A percentile compares a stretch with the other conserved stretches of the same genome.
Evolutionary conservation across 345 rosid genomes (phyloP).

Genomic region (Crucihimalaya himalaica): DNA sequence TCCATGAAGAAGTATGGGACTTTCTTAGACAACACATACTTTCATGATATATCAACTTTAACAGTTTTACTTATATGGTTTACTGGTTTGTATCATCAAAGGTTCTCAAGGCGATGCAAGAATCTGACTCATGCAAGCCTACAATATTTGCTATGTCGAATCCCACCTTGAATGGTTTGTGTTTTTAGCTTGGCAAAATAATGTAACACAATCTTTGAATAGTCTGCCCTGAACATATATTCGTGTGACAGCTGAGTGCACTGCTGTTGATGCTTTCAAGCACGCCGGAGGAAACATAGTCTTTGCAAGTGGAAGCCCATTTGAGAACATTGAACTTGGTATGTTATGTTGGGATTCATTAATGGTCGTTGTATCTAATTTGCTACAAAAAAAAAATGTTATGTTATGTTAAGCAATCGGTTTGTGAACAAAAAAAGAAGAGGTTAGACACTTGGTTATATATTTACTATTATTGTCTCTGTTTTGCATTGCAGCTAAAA

Average conservation of each 20-base stretch:
- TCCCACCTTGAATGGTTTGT: constrained; percentile 91
- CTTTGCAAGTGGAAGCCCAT: constrained; percentile 99
- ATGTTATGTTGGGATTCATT: constrained; percentile 20
- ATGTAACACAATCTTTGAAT: constrained; percentile 32
- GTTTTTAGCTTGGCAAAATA: constrained; percentile 10
- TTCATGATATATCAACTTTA: not conserved
- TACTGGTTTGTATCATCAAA: constrained; percentile 34
- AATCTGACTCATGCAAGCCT: constrained; percentile 80
- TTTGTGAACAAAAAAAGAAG: constrained; percentile 21
- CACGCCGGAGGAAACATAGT: constrained; percentile 87
- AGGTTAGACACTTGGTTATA: not conserved
- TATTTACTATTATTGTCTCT: not conserved
- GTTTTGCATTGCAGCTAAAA: constrained; percentile 63
- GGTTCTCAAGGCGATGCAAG: constrained; percentile 93
- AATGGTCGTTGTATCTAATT: constrained; percentile 10
- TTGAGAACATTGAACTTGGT: constrained; percentile 85
- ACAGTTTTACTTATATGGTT: constrained; percentile 11
- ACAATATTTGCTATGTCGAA: constrained; percentile 99
- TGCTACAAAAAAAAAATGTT: constrained; percentile 1
- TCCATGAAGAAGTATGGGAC: constrained; percentile 72
- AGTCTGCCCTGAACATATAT: constrained; percentile 13
- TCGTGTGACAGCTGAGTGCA: constrained; percentile 79
- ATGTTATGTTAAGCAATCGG: not conserved
- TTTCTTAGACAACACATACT: constrained; percentile 6
- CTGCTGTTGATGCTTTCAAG: constrained; percentile 93